A percentile compares a stretch with the other conserved stretches of the same genome.
phyloP scores from a whole-genome alignment of 2,329 filamentous ascomycete genomes.

The Diplodia intermedia region DNA sequence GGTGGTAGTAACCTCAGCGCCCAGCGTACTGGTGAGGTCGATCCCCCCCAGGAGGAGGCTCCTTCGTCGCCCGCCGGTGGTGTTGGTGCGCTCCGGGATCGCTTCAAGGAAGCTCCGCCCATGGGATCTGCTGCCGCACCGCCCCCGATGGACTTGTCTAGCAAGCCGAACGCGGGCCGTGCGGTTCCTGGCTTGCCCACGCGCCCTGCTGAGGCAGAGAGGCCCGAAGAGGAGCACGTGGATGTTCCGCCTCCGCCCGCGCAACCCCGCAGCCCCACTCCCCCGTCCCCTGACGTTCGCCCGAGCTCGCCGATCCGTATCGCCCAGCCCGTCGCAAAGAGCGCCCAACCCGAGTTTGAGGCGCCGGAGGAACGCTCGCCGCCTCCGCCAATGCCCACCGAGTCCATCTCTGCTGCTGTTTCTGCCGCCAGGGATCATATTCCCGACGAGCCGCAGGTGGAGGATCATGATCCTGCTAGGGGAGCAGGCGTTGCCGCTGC shows the following conservation, averaged over 20 bases:
- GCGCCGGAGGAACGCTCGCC: conserved; percentile 58
- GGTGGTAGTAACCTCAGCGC: conserved; percentile 62
- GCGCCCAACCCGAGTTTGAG: conserved; percentile 58
- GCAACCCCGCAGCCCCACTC: conserved; percentile 53
- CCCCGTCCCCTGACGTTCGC: conserved; percentile 58
- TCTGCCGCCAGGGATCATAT: conserved; percentile 68
- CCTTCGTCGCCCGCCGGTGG: conserved; percentile 67
- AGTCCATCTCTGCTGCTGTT: conserved; percentile 67
- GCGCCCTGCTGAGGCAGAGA: conserved; percentile 56
- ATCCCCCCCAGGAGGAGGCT: conserved; percentile 57
- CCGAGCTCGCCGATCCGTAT: conserved; percentile 80
- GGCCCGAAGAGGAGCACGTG: conserved; percentile 62
- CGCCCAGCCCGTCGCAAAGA: conserved; percentile 81
- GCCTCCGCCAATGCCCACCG: conserved; percentile 67
- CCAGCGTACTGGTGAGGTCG: conserved; percentile 68
- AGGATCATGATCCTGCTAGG: conserved; percentile 63
- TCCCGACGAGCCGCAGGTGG: conserved; percentile 67
- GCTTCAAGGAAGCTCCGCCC: conserved; percentile 81
- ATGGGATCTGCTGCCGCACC: conserved; percentile 63
- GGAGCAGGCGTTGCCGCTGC: conserved; percentile 58
- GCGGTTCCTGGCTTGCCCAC: conserved; percentile 79
- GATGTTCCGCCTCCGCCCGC: conserved; percentile 51
- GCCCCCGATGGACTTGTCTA: conserved; percentile 69
- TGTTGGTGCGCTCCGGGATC: conserved; percentile 78
- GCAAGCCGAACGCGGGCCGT: conserved; percentile 68